Evolutionary conservation across 306 rosid genomes (phyloP), one percentile per base, ranked within the genome.

Genomic region (Pyrus bretschneideri): DNA sequence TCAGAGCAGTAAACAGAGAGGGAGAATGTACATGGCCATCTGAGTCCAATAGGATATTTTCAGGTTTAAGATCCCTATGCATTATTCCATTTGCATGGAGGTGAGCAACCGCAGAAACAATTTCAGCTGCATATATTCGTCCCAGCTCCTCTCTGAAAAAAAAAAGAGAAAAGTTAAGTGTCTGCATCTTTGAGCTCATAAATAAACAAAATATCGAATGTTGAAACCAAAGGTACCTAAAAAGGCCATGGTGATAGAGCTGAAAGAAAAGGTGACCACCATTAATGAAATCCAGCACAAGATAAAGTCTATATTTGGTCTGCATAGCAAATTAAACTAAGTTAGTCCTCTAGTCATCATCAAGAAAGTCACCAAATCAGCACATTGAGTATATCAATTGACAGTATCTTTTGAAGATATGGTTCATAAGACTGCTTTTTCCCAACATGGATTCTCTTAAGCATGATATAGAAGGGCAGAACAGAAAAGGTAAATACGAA

Each of bases 231-330:
- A 33, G 62, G 12, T 82, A 94, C 97, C 98, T 87, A 82, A 94
- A 94, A 81, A 94, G 96, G 61, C 98, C 98, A 15, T 94, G 97
- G 83, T 87, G 91, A 81, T 94, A 92, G 64, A 94, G 97, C 85
- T 94, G 98, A 82, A 94, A 94, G 89, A 94, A 94, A 38, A 94
- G 97, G 86, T 94, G 98, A 19, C 98, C 98, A 51, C 98, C 96
- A 77, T 94, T 94, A 45, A 91, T 96, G 10, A 94, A 94, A 88
- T 94, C 97, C 83, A 94, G 89, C 86, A 94, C 98, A 65, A 94
- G 97, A 83, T 94, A 94, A 40, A 94, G 79, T 80, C 93, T 83
- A 79, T 94, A 94, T 85, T 94, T 94, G 69, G 98, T 94, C 98
- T 94, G 88, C 84, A 76, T 49, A 12, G 79, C 22, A 76, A 73